Percentiles rank a stretch among this genome's conserved stretches.
These are phyloP conservation scores for Zoysia pacifica DNA, from an alignment of 176 grass and related monocot species.

Conservation along the genomic window DNA sequence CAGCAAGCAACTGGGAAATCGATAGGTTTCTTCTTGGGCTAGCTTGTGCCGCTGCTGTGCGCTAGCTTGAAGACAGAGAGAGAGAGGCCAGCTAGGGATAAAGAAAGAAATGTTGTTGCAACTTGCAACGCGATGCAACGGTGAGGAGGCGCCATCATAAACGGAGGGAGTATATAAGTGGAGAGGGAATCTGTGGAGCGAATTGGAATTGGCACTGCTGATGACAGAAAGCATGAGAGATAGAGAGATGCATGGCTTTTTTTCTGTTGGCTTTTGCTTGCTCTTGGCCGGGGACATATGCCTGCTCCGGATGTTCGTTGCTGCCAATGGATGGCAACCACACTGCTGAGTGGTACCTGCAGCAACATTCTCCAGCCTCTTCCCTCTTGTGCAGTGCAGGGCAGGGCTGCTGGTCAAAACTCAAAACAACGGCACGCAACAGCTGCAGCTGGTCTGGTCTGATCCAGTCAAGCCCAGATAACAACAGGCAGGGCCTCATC, in stretches of 20 bases:
- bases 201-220: slow-evolving; percentile 30
- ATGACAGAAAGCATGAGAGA: slow-evolving; percentile 48
- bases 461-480: slow-evolving; percentile 15
- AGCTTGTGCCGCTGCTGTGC: background rate
- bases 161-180: slow-evolving; percentile 53
- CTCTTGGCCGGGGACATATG: background rate
- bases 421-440: background rate
- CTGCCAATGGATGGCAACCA: background rate
- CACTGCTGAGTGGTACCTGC: background rate
- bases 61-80: no score
- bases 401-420: background rate
- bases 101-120: background rate
- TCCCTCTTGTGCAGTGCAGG: background rate
- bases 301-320: no score
- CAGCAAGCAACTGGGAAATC: background rate
- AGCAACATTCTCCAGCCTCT: slow-evolving; percentile 3
- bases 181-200: slow-evolving; percentile 45
- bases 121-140: background rate
- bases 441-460: no score
- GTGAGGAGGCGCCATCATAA: slow-evolving; percentile 27
- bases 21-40: background rate
- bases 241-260: slow-evolving; percentile 53
- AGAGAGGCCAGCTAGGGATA: no score
- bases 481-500: no score
- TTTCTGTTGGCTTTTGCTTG: slow-evolving; percentile 8